These are phyloP conservation scores for Amanita fuliginea DNA, from an alignment of 768 basidiomycete species.

Conservation along the genomic window DNA sequence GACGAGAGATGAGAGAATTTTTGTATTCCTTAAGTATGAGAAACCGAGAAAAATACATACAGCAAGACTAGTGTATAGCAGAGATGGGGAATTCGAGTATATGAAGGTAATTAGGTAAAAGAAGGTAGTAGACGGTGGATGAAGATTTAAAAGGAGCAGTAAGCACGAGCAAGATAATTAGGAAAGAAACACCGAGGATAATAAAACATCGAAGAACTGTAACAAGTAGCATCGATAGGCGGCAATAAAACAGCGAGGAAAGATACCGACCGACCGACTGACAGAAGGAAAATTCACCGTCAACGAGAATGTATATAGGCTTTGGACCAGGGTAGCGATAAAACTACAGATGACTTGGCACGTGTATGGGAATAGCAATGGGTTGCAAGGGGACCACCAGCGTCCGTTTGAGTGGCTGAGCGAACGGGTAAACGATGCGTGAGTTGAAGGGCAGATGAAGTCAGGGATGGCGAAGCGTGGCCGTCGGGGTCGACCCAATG, in stretches of 20 bases:
- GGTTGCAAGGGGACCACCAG: not conserved
- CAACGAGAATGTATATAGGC: not conserved
- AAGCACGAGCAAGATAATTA: not conserved
- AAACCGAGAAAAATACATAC: conserved; percentile 6
- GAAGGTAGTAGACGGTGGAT: not conserved
- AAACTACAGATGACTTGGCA: conserved; percentile 5
- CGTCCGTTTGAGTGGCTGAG: not conserved
- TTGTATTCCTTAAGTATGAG: conserved; percentile 2
- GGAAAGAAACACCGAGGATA: not conserved
- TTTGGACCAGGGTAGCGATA: conserved; percentile 4
- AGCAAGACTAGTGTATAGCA: conserved; percentile 7
- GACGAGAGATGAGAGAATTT: not conserved
- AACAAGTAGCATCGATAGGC: not conserved
- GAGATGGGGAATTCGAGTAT: not conserved
- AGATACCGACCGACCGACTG: not conserved
- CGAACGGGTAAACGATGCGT: not conserved
- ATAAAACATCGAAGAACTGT: conserved; percentile 3
- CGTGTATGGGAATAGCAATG: not conserved
- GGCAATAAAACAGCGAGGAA: not conserved
- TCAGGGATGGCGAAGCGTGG: not conserved
- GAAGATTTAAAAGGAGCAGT: not conserved
- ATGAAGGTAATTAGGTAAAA: not conserved
- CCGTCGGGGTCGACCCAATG: not conserved
- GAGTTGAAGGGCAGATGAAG: not conserved
- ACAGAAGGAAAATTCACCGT: not conserved